phyloP scores from a whole-genome alignment of 192 early-diverging fungal genomes.

The Coemansia sp. region DNA sequence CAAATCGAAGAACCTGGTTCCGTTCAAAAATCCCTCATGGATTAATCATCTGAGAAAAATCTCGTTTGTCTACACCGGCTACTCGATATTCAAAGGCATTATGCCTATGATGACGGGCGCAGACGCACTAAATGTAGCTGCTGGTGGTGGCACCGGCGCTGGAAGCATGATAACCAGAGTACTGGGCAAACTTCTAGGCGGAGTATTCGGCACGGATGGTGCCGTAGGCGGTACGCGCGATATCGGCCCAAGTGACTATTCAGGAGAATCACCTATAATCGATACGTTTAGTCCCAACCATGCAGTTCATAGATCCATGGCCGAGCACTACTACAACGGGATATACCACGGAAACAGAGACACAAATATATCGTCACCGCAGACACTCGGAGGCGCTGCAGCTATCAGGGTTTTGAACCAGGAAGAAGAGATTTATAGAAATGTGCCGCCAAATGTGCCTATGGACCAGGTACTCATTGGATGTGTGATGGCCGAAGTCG shows the following conservation, averaged over 20 bases:
- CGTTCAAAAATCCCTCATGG: no score
- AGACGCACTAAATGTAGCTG: no score
- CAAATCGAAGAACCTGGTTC: no score
- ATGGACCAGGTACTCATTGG: not conserved
- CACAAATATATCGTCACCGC: not conserved
- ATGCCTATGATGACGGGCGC: no score
- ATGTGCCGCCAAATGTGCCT: not conserved
- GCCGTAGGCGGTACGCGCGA: not conserved
- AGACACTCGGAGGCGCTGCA: not conserved
- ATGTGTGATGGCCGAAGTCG: not conserved
- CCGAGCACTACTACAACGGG: not conserved
- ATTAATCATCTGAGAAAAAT: no score
- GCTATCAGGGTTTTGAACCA: not conserved
- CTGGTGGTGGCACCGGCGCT: no score
- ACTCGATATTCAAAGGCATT: no score
- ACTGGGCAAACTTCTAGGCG: not conserved
- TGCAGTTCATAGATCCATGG: not conserved
- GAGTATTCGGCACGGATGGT: not conserved
- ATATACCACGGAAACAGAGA: not conserved
- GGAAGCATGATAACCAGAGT: not conserved
- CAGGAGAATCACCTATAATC: not conserved
- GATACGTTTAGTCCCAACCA: not conserved
- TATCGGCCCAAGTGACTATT: not conserved
- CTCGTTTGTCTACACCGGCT: no score
- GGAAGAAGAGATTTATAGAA: not conserved